These are phyloP conservation scores for Apiotrichum gracile DNA, from an alignment of 1,284 basidiomycete species.

Conservation along the genomic window DNA sequence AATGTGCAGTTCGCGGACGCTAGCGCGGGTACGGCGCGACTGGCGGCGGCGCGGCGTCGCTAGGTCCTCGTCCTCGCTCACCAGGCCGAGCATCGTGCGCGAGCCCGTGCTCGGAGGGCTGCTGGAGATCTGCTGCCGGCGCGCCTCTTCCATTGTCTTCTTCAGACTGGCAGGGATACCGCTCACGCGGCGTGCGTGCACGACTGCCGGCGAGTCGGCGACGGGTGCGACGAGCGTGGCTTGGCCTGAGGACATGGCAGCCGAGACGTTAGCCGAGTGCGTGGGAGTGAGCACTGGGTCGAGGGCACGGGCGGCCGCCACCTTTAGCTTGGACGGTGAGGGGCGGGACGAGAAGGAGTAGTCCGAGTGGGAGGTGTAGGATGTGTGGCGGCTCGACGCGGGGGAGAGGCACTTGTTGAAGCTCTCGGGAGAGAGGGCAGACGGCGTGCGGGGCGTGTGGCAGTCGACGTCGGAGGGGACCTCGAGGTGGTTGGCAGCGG, in stretches of 20 bases:
- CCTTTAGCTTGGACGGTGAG: conserved; percentile 1
- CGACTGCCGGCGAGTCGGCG: conserved; percentile 10
- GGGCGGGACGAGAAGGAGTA: neutral
- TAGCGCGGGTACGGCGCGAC: neutral
- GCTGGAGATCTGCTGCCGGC: neutral
- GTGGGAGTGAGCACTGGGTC: conserved; percentile 15
- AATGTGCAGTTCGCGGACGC: neutral
- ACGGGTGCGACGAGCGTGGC: neutral
- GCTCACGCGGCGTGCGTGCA: conserved; percentile 14
- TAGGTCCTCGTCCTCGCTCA: neutral
- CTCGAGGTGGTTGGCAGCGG: neutral
- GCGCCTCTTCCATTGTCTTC: conserved; percentile 2
- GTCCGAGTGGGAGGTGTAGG: conserved; percentile 3
- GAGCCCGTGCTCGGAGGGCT: neutral
- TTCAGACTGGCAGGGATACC: conserved; percentile 10
- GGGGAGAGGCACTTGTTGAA: conserved; percentile 3
- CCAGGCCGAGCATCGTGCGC: neutral
- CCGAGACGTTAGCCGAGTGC: conserved; percentile 6
- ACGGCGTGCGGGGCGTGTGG: neutral
- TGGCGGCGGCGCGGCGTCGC: neutral
- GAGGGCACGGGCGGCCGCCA: conserved; percentile 4
- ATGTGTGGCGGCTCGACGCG: conserved; percentile 5
- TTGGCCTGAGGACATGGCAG: neutral
- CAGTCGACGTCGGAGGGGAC: neutral
- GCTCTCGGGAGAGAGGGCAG: neutral